Percentiles rank a stretch among this genome's conserved stretches.
Conservation (phyloP, 306 rosid genomes). For the Senna tora region DNA sequence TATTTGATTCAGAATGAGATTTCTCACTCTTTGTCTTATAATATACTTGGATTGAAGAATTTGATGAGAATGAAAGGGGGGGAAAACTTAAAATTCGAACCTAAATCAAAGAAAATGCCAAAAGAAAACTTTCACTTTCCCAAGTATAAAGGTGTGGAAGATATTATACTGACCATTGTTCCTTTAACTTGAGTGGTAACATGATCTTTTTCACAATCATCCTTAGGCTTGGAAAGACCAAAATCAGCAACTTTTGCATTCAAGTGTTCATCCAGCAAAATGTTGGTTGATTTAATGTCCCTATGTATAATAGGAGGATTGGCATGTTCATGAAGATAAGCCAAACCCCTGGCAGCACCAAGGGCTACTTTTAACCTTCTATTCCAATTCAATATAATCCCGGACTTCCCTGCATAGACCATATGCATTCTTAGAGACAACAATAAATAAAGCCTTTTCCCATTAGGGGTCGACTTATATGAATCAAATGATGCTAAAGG, state of each 20-base stretch:
- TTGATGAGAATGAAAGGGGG: no score
- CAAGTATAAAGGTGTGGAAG: neutral
- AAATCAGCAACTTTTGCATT: constrained; percentile 60
- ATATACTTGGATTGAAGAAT: no score
- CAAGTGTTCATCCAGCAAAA: constrained; percentile 47
- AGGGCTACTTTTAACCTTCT: constrained; percentile 49
- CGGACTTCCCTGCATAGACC: constrained; percentile 46
- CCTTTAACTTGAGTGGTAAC: constrained; percentile 60
- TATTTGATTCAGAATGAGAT: no score
- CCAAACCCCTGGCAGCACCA: constrained; percentile 55
- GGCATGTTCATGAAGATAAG: constrained; percentile 57
- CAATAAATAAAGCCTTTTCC: no score
- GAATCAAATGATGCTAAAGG: no score
- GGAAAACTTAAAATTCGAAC: no score
- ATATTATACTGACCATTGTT: constrained; percentile 47
- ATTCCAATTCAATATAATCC: constrained; percentile 54
- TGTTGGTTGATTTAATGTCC: constrained; percentile 56
- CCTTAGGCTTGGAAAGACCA: constrained; percentile 56
- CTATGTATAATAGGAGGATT: constrained; percentile 63
- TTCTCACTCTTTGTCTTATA: no score
- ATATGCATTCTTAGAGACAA: neutral
- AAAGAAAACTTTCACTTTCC: no score
- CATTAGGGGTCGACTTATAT: no score
- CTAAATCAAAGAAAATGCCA: no score
- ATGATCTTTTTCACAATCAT: constrained; percentile 40